Conservation (phyloP, 2,329 filamentous ascomycete species). For the Ceratocystis smalleyi region DNA sequence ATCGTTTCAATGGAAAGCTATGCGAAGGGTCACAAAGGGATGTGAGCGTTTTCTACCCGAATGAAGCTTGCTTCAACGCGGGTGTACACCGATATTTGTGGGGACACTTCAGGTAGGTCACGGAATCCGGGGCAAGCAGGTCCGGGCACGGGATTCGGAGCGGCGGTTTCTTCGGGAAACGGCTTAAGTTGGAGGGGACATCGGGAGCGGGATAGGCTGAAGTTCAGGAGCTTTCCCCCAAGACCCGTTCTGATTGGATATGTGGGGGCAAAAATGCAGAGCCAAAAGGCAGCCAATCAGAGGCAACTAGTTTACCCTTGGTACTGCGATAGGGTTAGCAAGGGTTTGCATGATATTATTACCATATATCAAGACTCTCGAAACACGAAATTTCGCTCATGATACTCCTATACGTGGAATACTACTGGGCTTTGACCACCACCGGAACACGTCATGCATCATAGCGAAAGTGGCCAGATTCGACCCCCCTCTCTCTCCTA, state of each 20-base stretch:
- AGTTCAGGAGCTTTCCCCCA: background rate
- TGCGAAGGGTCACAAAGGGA: too few species aligned
- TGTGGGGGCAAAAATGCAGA: background rate
- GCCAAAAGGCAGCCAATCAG: background rate
- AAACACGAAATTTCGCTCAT: too few species aligned
- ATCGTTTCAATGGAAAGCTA: conserved; percentile 4
- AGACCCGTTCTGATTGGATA: background rate
- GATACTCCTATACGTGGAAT: too few species aligned
- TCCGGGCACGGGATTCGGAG: background rate
- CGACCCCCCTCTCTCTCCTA: too few species aligned
- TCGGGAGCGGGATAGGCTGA: background rate
- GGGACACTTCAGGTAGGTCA: background rate
- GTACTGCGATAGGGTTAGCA: background rate
- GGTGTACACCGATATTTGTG: background rate
- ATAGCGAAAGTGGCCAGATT: too few species aligned
- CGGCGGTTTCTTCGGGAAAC: background rate
- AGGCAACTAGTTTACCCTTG: too few species aligned
- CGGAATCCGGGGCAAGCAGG: background rate
- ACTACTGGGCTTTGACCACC: too few species aligned
- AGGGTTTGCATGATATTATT: background rate
- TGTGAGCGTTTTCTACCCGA: background rate
- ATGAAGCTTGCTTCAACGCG: background rate
- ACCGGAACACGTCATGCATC: too few species aligned
- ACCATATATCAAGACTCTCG: too few species aligned
- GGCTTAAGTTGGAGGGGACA: background rate